phyloP scores from a whole-genome alignment of 352 stramenopile genomes.

The Pythium sp. region DNA sequence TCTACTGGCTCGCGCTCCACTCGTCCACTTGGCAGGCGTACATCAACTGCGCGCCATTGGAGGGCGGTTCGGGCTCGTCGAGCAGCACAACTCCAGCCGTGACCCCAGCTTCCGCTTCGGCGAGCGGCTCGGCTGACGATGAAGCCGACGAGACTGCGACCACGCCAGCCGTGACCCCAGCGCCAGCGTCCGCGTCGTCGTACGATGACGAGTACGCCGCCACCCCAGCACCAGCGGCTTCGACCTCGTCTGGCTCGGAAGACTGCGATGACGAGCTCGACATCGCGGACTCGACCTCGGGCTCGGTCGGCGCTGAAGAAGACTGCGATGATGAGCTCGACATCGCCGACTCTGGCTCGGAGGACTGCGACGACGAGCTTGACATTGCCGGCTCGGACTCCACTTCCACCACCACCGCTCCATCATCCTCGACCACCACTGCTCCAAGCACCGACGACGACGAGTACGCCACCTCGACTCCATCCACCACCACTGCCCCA shows the following conservation, averaged over 20 bases:
- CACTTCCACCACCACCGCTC: not conserved
- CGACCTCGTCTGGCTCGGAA: not conserved
- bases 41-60: too few relatives aligned
- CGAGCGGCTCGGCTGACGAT: not conserved
- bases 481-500: conserved; percentile 4
- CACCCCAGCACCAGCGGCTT: not conserved
- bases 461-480: conserved; percentile 51
- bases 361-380: conserved; percentile 22
- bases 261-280: conserved; percentile 9
- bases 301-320: conserved; percentile 20
- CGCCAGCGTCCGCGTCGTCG: conserved; percentile 1
- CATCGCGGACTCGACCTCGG: not conserved
- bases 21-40: too few relatives aligned
- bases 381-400: conserved; percentile 18
- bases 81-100: conserved; percentile 7
- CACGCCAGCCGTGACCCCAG: conserved; percentile 4
- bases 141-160: not conserved
- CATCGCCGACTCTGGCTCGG: conserved; percentile 6
- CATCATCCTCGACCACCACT: conserved; percentile 59
- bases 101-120: not conserved
- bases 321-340: conserved; percentile 22
- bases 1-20: too few relatives aligned
- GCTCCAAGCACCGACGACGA: conserved; percentile 68
- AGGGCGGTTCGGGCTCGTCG: not conserved
- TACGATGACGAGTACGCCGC: conserved; percentile 1